These are phyloP conservation scores for Amphibolis antarctica DNA, from an alignment of 106 monocot species.

Conservation along the genomic window DNA sequence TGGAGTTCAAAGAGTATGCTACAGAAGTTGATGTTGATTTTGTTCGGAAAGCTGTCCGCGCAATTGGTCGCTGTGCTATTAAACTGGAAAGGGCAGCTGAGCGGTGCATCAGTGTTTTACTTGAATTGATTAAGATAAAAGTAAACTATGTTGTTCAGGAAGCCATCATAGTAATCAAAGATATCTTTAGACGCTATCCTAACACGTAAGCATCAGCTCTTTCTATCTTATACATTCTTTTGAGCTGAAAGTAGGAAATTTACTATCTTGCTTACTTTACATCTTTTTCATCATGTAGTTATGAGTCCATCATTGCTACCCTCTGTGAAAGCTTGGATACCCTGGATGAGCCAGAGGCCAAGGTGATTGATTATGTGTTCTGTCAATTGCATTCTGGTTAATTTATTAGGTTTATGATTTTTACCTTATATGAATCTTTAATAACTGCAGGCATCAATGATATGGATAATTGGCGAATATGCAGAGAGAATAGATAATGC, in stretches of 20 bases:
- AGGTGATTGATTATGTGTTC: slow-evolving; percentile 35
- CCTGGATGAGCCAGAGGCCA: slow-evolving; percentile 97
- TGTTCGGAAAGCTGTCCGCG: slow-evolving; percentile 98
- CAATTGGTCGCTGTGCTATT: slow-evolving; percentile 98
- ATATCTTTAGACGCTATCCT: slow-evolving; percentile 97
- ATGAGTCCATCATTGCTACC: slow-evolving; percentile 97
- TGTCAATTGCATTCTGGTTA: not conserved
- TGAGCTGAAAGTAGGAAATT: not conserved
- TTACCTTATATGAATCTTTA: not conserved
- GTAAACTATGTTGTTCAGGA: slow-evolving; percentile 99
- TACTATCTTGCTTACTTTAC: not conserved
- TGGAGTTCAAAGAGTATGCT: slow-evolving; percentile 99
- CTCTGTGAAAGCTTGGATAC: slow-evolving; percentile 98
- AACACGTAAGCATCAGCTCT: slow-evolving; percentile 56
- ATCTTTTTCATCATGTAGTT: slow-evolving; percentile 32
- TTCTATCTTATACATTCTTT: not conserved
- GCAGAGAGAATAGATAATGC: slow-evolving; percentile 99
- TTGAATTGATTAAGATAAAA: slow-evolving; percentile 98
- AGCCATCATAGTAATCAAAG: slow-evolving; percentile 98
- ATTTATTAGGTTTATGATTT: slow-evolving; percentile 1
- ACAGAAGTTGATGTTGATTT: slow-evolving; percentile 99
- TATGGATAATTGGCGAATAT: slow-evolving; percentile 99
- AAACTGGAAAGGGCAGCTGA: slow-evolving; percentile 98
- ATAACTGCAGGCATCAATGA: slow-evolving; percentile 83
- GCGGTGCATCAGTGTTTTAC: slow-evolving; percentile 96